These are phyloP conservation scores for Sporothrix protearum DNA, from an alignment of 2,329 filamentous ascomycete genomes.

Conservation along the genomic window DNA sequence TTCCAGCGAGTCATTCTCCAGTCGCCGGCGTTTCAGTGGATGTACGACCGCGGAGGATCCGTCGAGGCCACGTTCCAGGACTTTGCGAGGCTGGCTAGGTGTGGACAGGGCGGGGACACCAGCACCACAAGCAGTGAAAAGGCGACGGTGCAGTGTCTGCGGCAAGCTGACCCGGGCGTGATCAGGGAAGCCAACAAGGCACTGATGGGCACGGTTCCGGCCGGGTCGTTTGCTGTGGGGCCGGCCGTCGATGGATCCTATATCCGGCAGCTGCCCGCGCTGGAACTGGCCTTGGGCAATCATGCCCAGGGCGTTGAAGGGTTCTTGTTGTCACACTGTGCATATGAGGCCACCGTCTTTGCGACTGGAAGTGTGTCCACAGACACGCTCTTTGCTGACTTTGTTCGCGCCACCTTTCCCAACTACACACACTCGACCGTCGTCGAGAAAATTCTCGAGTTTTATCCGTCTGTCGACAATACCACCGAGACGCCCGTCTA, in stretches of 20 bases:
- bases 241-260: constrained; percentile 35
- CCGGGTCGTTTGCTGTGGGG: constrained; percentile 36
- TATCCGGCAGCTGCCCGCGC: constrained; percentile 35
- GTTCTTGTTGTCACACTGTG: constrained; percentile 35
- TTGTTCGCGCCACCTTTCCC: constrained; percentile 36
- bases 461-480: constrained; percentile 32
- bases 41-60: constrained; percentile 35
- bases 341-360: constrained; percentile 35
- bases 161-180: constrained; percentile 28
- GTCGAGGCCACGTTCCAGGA: constrained; percentile 35
- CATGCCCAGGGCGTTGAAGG: constrained; percentile 33
- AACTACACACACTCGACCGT: constrained; percentile 34
- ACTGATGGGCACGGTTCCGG: constrained; percentile 31
- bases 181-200: constrained; percentile 34
- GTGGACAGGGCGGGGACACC: constrained; percentile 29
- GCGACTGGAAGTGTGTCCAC: constrained; percentile 33
- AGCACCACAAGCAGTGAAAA: not conserved
- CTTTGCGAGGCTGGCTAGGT: constrained; percentile 36
- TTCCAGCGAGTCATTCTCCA: constrained; percentile 40
- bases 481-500: constrained; percentile 22
- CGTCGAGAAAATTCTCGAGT: constrained; percentile 31
- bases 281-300: constrained; percentile 34
- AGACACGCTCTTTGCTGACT: constrained; percentile 36
- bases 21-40: constrained; percentile 38
- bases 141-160: constrained; percentile 32